Conservation (phyloP, 805 yeast species). For the Zygotorulaspora chibaensis region DNA sequence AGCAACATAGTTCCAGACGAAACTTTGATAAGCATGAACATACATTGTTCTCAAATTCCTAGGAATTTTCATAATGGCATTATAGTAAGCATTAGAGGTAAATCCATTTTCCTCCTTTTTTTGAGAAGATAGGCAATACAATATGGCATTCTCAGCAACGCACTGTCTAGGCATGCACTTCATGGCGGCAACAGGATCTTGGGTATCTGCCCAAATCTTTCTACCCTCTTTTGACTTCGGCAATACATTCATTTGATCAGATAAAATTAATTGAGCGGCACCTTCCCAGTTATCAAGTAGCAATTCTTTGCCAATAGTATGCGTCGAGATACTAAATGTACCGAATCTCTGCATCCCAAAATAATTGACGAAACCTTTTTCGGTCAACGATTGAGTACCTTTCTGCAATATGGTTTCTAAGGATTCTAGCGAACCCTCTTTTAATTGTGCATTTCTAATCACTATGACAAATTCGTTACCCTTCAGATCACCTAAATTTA, state of each 20-base stretch:
- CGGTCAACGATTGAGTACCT: slow-evolving; percentile 54
- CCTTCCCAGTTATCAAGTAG: slow-evolving; percentile 71
- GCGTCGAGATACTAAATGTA: slow-evolving; percentile 89
- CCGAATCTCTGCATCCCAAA: slow-evolving; percentile 99
- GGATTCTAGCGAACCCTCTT: slow-evolving; percentile 29
- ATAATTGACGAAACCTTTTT: slow-evolving; percentile 83
- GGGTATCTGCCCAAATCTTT: slow-evolving; percentile 70
- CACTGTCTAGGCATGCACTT: slow-evolving; percentile 82
- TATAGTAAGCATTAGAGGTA: slow-evolving; percentile 55
- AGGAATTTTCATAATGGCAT: slow-evolving; percentile 84
- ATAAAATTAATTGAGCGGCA: slow-evolving; percentile 72
- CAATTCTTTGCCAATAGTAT: slow-evolving; percentile 70
- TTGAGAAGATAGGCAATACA: slow-evolving; percentile 55
- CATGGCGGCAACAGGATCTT: slow-evolving; percentile 60
- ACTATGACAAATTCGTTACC: slow-evolving; percentile 91
- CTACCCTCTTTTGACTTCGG: slow-evolving; percentile 85
- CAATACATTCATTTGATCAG: slow-evolving; percentile 79
- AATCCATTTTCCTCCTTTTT: slow-evolving; percentile 46
- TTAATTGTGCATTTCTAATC: slow-evolving; percentile 61
- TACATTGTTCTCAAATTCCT: slow-evolving; percentile 90
- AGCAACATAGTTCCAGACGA: slow-evolving; percentile 86
- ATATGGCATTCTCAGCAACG: slow-evolving; percentile 74
- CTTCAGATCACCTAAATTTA: slow-evolving; percentile 73
- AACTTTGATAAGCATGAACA: slow-evolving; percentile 96
- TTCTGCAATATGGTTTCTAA: slow-evolving; percentile 46